These are phyloP conservation scores for Cyclospora cayetanensis DNA, from an alignment of 169 alveolate species.

Conservation along the genomic window DNA sequence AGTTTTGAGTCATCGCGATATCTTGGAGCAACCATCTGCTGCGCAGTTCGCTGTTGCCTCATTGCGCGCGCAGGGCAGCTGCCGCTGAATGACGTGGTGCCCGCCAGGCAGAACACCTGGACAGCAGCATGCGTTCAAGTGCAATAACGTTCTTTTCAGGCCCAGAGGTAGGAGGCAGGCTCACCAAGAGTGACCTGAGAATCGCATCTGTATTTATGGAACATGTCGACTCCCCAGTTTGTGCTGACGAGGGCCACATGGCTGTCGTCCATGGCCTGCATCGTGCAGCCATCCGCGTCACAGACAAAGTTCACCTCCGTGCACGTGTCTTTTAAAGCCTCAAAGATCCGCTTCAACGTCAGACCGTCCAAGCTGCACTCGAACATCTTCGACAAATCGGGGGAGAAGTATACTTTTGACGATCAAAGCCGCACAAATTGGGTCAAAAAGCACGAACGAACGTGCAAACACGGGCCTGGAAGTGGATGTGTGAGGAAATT, in stretches of 20 bases:
- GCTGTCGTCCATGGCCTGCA: conserved; percentile 99
- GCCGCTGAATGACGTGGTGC: neutral
- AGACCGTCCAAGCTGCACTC: conserved; percentile 70
- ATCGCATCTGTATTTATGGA: conserved; percentile 97
- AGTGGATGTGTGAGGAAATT: no score
- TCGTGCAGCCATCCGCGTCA: conserved; percentile 94
- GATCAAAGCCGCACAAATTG: no score
- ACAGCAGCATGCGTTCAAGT: neutral
- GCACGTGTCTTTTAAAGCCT: conserved; percentile 94
- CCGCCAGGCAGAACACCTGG: neutral
- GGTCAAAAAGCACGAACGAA: no score
- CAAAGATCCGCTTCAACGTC: conserved; percentile 68
- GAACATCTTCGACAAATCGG: conserved; percentile 52
- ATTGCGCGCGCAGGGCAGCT: neutral
- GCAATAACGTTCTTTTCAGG: no score
- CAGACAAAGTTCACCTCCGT: conserved; percentile 97
- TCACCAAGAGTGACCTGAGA: conserved; percentile 90
- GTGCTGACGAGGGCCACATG: conserved; percentile 97
- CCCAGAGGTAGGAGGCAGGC: neutral
- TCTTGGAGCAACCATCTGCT: neutral
- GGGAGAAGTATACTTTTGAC: no score
- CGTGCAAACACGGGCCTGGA: no score
- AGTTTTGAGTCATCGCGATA: neutral
- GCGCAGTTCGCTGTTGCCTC: neutral
- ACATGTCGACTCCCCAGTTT: conserved; percentile 93